Evolutionary conservation across 2,329 filamentous ascomycete genomes (phyloP), one percentile per base, ranked within the genome.

Genomic region (Dichotomopilus funicola): DNA sequence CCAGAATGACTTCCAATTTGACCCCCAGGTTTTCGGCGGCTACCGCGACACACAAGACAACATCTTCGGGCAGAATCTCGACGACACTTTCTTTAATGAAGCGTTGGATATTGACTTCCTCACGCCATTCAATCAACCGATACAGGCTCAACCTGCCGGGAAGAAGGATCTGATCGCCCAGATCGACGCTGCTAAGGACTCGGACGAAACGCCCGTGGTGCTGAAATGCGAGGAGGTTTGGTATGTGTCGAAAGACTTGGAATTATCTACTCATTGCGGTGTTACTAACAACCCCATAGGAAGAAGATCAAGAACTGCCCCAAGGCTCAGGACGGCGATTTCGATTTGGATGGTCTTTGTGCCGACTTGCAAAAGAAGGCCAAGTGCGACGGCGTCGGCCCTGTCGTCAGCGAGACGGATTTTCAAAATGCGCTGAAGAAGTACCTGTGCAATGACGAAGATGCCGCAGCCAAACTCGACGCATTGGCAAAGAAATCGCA

Each of bases 361-460:
- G 88, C 87, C 4, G 91, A 99, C 68, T 82, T 99, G 11, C 89
- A 92, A 61, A 89, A 91, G 70, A 99, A 99, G 75, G 94, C 94
- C 56, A 94, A 92, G 68, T 99, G 94, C 71, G 95, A 91, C 0
- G 89, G 95, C 63, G 87, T 80, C 13, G 92, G 94, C 12, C 89
- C 95, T 10, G 89, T 96, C 13, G 88, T 99, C 31, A 87, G 91
- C 59, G 86, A 95, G 73, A 83, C 83, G 53, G 91, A 97, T 65
- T 95, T 97, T 64, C 88, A 96, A 67, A 82, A 78, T 42, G 87
- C 91, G 51, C 78, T 92, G 73, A 80, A 76, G 59, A 84, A 84
- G 68, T 85, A 83, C 61, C 76, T 83, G 63, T 76, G 79, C 57
- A 60, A 62, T 35, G 59, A 60, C 34, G 46, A 56, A 38, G 1